Conservation (phyloP, 345 rosid genomes). For the Anastatica hierochuntica region DNA sequence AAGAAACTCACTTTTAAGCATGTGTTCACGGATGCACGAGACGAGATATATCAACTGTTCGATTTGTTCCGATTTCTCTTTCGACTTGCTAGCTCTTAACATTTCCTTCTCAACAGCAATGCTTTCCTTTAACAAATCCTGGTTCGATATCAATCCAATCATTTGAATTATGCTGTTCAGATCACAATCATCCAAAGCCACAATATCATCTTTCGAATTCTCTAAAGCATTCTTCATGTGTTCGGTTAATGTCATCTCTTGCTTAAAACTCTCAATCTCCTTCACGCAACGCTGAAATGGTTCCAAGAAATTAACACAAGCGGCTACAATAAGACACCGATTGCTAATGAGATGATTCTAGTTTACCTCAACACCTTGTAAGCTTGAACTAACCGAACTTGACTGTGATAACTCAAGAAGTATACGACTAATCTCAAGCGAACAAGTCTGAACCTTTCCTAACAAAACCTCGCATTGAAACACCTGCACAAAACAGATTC, state of each 20-base stretch:
- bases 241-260: constrained; percentile 29
- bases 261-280: constrained; percentile 49
- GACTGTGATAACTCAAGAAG: constrained; percentile 40
- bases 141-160: constrained; percentile 48
- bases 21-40: constrained; percentile 50
- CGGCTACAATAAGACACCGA: constrained; percentile 1
- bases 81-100: constrained; percentile 26
- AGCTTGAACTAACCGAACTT: constrained; percentile 35
- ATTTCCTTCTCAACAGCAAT: constrained; percentile 78
- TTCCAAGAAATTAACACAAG: constrained; percentile 23
- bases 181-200: constrained; percentile 39
- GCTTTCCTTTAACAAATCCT: constrained; percentile 69
- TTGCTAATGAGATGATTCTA: neutral
- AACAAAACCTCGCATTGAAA: constrained; percentile 42
- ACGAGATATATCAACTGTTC: constrained; percentile 45
- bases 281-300: constrained; percentile 48
- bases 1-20: constrained; percentile 47
- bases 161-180: constrained; percentile 40
- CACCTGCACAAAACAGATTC: constrained; percentile 37
- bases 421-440: constrained; percentile 51
- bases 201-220: constrained; percentile 37
- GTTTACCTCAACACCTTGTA: constrained; percentile 50
- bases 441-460: constrained; percentile 45
- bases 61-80: constrained; percentile 34
- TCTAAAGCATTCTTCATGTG: constrained; percentile 42